Base-by-base conservation (phyloP, 208 protist species). In the Polymyxa betae region DNA sequence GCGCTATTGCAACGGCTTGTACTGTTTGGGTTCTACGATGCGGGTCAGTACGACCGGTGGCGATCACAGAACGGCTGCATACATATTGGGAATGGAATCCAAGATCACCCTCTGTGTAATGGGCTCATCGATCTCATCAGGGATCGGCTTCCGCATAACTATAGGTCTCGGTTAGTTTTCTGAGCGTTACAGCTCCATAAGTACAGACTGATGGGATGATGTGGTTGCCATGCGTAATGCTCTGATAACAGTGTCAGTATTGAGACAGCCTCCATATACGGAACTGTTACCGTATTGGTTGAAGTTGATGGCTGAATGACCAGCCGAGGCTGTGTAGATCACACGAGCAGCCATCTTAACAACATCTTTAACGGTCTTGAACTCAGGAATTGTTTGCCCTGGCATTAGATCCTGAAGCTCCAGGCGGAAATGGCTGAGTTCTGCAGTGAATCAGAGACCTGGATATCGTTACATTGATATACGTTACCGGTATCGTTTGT, bases 211-310 rank as follows among this genome's bases (percentile, higher is more conserved):
- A n/a, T n/a, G n/a, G n/a, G 72, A 35, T 82, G 72, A 43, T 82
- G 5, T 20, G 72, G 72, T 20, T 38, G 10, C n/a, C n/a, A 82
- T 5, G 16, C 35, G 72, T 82, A 82, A n/a, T 82, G 35, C n/a
- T 82, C 72, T 82, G 40, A 45, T 45, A n/a, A 43, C n/a, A 82
- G 35, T 45, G n/a, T n/a, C 5, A 35, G 40, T 20, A 82, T 20
- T 82, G 16, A 82, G 72, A 5, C 5, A 45, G 35, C n/a, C 16
- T 35, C 10, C n/a, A 35, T 43, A 40, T 35, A n/a, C 5, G 35
- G n/a, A 35, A 40, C n/a, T 43, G 35, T 35, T 82, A 82, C 72
- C 72, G 40, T 82, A 82, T 82, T 82, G 72, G n/a, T 82, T 82
- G 72, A 82, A 82, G n/a, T 82, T 82, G 72, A 82, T 82, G 12